Percentiles rank a stretch among this genome's conserved stretches.
phyloP scores from a whole-genome alignment of 2,329 filamentous ascomycete species.

The Colletotrichum tanaceti region DNA sequence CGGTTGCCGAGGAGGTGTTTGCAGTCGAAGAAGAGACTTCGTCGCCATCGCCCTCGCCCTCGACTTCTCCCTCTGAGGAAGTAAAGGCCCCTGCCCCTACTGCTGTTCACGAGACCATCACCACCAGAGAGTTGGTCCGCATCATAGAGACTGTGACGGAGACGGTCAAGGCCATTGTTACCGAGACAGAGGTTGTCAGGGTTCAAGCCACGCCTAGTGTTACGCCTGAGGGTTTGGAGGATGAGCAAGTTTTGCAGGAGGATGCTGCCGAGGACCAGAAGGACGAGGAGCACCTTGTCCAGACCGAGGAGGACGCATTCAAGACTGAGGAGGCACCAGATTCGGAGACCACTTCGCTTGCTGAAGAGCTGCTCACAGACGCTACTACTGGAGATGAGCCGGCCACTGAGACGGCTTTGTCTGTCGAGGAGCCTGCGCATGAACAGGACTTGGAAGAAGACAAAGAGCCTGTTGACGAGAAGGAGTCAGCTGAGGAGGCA shows the following conservation, averaged over 20 bases:
- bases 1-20: neutral
- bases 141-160: slow-evolving; percentile 52
- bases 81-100: slow-evolving; percentile 2
- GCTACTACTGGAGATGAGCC: neutral
- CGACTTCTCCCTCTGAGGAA: neutral
- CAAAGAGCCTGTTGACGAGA: neutral
- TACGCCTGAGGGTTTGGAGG: neutral
- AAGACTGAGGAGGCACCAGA: slow-evolving; percentile 9
- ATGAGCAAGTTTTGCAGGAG: neutral
- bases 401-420: neutral
- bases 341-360: neutral
- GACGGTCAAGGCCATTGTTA: slow-evolving; percentile 41
- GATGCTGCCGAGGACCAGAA: neutral
- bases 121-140: slow-evolving; percentile 47
- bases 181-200: slow-evolving; percentile 45
- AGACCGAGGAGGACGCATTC: neutral
- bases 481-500: neutral
- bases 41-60: neutral
- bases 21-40: neutral
- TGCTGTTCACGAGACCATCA: slow-evolving; percentile 44
- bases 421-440: neutral
- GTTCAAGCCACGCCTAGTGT: slow-evolving; percentile 15
- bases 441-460: neutral
- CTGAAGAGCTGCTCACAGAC: neutral
- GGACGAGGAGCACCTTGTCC: neutral